Evolutionary conservation across 1,284 basidiomycete genomes (phyloP), one percentile per base, ranked within the genome.

Genomic region (Athelia sp.): DNA sequence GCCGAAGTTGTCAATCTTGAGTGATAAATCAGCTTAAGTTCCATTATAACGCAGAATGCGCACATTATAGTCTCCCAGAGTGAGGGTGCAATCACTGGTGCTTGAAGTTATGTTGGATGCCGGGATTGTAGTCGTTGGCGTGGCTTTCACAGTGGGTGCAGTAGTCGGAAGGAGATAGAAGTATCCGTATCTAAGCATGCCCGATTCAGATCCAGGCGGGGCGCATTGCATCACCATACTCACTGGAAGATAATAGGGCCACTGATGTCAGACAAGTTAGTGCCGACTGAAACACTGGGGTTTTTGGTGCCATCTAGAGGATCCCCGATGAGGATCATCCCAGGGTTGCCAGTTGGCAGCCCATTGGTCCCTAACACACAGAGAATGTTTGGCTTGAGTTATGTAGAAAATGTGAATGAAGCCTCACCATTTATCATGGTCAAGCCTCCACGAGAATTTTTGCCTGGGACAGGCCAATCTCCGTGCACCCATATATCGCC

Each of bases 61-160:
- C 54, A 78, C 78, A 53, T 84, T 84, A 60, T 84, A 85, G 58
- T 82, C 79, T 3, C 79, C 82, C 43, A 84, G 68, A 2, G 75
- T 78, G n/a, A 84, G 52, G 6, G 63, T 59, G 60, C 80, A 83
- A 3, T 63, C 53, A 50, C 76, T 69, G 1, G 54, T 55, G 15
- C 55, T 58, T 8, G 69, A 64, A 4, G 56, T 60, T 23, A 81
- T 62, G 8, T 61, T 70, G 1, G 79, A 73, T 0, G 75, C 64
- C 18, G 65, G 61, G 3, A 72, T 64, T 3, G 54, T 58, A 19
- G 61, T 51, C 29, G 61, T 58, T 3, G 76, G 74, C 2, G 58
- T 62, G 4, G 73, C 68, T 9, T 76, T 54, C 26, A 82, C 62
- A 8, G 60, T 63, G 0, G 80, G 79, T 0, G 80, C 79, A 0